Conservation (phyloP, 2,329 filamentous ascomycete species). For the Calonectria crousiana region DNA sequence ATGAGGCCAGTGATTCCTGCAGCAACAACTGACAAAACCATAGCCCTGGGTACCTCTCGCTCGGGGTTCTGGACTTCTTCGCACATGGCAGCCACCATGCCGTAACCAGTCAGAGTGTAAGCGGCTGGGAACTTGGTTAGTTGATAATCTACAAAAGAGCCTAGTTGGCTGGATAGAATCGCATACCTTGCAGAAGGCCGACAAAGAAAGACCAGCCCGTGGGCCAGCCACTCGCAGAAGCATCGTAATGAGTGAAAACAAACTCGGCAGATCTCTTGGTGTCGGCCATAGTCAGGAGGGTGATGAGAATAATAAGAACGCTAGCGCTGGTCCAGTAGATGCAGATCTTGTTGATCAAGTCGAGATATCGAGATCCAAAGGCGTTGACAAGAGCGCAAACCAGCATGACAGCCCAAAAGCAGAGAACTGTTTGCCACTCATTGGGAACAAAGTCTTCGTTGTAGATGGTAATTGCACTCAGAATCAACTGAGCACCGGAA, state of each 20-base stretch:
- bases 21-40: slow-evolving; percentile 74
- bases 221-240: slow-evolving; percentile 76
- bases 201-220: slow-evolving; percentile 71
- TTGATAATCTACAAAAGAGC: not conserved
- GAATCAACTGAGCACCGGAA: slow-evolving; percentile 75
- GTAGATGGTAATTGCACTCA: slow-evolving; percentile 74
- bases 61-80: slow-evolving; percentile 71
- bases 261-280: slow-evolving; percentile 73
- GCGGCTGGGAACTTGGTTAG: slow-evolving; percentile 45
- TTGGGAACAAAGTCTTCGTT: slow-evolving; percentile 68
- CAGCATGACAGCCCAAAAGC: slow-evolving; percentile 75
- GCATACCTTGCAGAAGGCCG: slow-evolving; percentile 62
- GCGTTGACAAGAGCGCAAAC: slow-evolving; percentile 75
- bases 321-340: slow-evolving; percentile 79
- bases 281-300: slow-evolving; percentile 73
- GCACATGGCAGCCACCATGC: slow-evolving; percentile 65
- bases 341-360: slow-evolving; percentile 75
- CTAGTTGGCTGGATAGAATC: slow-evolving; percentile 50
- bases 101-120: slow-evolving; percentile 59
- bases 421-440: slow-evolving; percentile 79
- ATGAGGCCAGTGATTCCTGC: slow-evolving; percentile 71
- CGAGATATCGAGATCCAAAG: slow-evolving; percentile 68
- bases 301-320: slow-evolving; percentile 77
- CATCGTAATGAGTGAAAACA: slow-evolving; percentile 77
- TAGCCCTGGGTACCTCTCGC: slow-evolving; percentile 73